phyloP scores from a whole-genome alignment of 202 grass and related monocot species.

The Bolboschoenoplectus hybrid region DNA sequence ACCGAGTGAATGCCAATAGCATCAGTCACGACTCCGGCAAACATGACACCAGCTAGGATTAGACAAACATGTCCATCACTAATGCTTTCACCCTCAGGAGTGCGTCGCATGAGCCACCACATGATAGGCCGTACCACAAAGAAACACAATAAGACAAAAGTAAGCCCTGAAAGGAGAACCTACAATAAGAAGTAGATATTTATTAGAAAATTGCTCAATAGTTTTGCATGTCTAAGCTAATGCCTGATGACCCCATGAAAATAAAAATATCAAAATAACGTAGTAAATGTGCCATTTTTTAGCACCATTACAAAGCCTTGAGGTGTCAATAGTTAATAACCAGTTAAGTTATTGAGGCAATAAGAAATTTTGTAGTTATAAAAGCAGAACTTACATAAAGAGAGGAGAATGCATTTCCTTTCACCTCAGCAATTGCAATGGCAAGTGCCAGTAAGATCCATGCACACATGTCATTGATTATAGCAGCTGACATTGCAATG shows the following conservation, averaged over 20 bases:
- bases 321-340: neutral
- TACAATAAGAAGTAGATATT: constrained; percentile 4
- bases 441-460: constrained; percentile 70
- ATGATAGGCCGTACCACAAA: constrained; percentile 64
- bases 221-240: neutral
- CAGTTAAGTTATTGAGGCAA: neutral
- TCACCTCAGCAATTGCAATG: constrained; percentile 51
- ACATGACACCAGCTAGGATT: constrained; percentile 70
- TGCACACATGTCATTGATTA: constrained; percentile 63
- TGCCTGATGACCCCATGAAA: neutral
- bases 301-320: constrained; percentile 1
- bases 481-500: constrained; percentile 67
- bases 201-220: neutral
- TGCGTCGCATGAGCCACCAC: constrained; percentile 64
- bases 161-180: constrained; percentile 57
- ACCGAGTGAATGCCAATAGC: constrained; percentile 77
- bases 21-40: constrained; percentile 61
- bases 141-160: constrained; percentile 74
- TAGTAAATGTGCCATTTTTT: neutral
- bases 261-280: neutral
- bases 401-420: constrained; percentile 45
- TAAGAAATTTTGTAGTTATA: neutral
- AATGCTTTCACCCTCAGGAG: constrained; percentile 63
- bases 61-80: constrained; percentile 61
- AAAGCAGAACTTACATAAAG: constrained; percentile 43